Base-by-base conservation (phyloP, 495 filamentous ascomycete species). In the Corynascus novoguineensis region DNA sequence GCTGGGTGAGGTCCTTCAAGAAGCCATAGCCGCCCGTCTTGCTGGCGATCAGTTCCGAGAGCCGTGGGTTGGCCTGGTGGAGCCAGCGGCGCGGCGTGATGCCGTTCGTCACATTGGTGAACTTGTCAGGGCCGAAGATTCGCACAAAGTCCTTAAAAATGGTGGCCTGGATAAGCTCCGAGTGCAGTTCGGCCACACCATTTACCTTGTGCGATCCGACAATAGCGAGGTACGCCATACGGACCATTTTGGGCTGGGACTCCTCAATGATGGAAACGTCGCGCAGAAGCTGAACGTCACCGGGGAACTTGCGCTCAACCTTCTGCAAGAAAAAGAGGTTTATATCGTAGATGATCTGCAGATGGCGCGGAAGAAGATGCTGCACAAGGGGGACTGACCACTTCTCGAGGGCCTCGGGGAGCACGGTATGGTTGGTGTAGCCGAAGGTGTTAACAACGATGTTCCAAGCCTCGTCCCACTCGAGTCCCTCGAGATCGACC, bases 181-280 rank as follows among this genome's bases (percentile, higher is more conserved):
- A 98, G 72, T 98, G 93, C 53, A 98, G 75, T 72, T 97, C 93
- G 22, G 93, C 93, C 27, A 98, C 93, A 65, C 93, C 93, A 65
- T 98, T 98, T 72, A 98, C 93, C 72, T 97, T 97, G 80, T 98
- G 93, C 22, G 93, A 97, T 28, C 95, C 93, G 65, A 98, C 92
- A 59, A 97, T 87, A 19, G 93, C 93, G 41, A 98, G 74, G 70
- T 82, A 92, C 0, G 95, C 93, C 93, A 98, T 98, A 64, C 92
- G 86, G 50, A 98, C 83, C 86, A 96, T 95, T 81, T 97, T 92
- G n/a, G 93, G 90, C 65, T 93, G 86, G 8, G 88, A 89, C 72
- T 98, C 93, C 72, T 98, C 93, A 53, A 98, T 96, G 63, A 98
- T 92, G 4, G 93, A 97, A 21, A 97, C 90, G 17, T 89, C 80